These are phyloP conservation scores for Kazachstania sp. DNA, from an alignment of 1,139 yeast genomes.

Conservation along the genomic window DNA sequence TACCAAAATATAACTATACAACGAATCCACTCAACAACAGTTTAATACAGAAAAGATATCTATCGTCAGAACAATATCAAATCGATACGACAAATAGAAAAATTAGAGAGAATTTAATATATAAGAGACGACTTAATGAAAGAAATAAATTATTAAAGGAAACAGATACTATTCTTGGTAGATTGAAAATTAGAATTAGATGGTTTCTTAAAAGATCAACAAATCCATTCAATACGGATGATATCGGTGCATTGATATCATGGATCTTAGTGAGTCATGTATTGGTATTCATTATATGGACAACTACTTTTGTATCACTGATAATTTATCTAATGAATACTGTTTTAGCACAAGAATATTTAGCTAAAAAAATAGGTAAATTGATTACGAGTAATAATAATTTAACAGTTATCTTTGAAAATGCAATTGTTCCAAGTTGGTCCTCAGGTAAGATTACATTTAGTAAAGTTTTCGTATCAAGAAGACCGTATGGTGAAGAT, in stretches of 20 bases:
- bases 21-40: no score
- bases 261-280: conserved; percentile 88
- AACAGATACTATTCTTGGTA: conserved; percentile 18
- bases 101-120: background rate
- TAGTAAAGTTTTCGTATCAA: conserved; percentile 76
- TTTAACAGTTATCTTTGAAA: conserved; percentile 82
- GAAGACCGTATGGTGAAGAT: conserved; percentile 47
- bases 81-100: background rate
- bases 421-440: conserved; percentile 95
- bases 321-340: conserved; percentile 74
- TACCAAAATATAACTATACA: no score
- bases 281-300: conserved; percentile 66
- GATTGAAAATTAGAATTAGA: conserved; percentile 46
- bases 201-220: conserved; percentile 60
- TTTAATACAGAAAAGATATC: no score
- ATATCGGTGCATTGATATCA: conserved; percentile 77
- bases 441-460: conserved; percentile 77
- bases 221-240: conserved; percentile 80
- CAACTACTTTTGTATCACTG: conserved; percentile 81
- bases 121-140: conserved; percentile 10
- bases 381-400: conserved; percentile 77
- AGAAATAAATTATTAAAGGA: conserved; percentile 23
- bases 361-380: conserved; percentile 76
- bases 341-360: conserved; percentile 81
- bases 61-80: no score